phyloP scores from a whole-genome alignment of 1,284 basidiomycete genomes.

The Testicularia cyperi region DNA sequence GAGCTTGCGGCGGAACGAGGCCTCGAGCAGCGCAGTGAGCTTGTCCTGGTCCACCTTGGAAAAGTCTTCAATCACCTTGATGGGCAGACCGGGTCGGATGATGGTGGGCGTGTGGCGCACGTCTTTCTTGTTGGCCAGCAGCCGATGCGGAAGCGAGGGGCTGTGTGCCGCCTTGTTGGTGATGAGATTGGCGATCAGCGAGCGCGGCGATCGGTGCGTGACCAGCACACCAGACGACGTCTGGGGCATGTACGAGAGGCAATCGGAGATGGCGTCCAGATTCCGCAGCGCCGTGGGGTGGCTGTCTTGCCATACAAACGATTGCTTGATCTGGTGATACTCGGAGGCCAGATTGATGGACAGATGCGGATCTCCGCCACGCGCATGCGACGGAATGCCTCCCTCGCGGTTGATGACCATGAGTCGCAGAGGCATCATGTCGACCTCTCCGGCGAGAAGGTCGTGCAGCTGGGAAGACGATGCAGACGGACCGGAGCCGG shows the following conservation, averaged over 20 bases:
- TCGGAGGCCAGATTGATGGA: constrained; percentile 92
- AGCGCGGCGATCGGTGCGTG: constrained; percentile 91
- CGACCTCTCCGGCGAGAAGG: constrained; percentile 46
- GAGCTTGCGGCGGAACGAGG: constrained; percentile 77
- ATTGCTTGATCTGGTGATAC: constrained; percentile 79
- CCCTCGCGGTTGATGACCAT: constrained; percentile 98
- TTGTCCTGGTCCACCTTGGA: constrained; percentile 74
- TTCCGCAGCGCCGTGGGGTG: constrained; percentile 87
- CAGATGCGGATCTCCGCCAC: constrained; percentile 89
- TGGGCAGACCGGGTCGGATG: constrained; percentile 81
- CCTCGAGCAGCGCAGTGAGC: constrained; percentile 79
- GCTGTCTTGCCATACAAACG: constrained; percentile 80
- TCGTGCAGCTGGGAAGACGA: constrained; percentile 7
- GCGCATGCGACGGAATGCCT: constrained; percentile 95
- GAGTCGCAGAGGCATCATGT: constrained; percentile 71
- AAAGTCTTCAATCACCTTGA: constrained; percentile 73
- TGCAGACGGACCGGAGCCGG: neutral
- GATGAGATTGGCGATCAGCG: constrained; percentile 93
- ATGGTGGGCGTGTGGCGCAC: constrained; percentile 90
- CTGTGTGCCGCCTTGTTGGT: constrained; percentile 97
- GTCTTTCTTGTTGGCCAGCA: constrained; percentile 81
- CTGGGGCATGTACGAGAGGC: constrained; percentile 88
- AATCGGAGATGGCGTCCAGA: constrained; percentile 80
- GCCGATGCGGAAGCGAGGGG: constrained; percentile 87
- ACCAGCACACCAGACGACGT: constrained; percentile 93